Evolutionary conservation across 2,329 filamentous ascomycete species (phyloP).

Genomic region (Penicillium griseofulvum): DNA sequence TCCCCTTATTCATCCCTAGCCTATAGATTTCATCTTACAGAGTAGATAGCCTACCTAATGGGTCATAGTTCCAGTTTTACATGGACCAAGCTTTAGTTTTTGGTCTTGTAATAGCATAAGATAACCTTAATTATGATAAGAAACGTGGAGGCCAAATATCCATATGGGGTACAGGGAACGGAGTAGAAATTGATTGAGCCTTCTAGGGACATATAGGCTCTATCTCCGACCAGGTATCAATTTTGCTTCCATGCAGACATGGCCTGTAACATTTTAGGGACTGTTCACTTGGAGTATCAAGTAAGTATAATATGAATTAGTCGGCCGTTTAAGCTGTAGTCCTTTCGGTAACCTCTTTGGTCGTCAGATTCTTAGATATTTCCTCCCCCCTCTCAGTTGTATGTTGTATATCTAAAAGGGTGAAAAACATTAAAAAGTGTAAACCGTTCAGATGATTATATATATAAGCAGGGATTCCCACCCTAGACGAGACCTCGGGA

Average conservation of each 20-base stretch:
- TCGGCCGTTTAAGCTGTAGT: too few species aligned
- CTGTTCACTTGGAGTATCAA: not conserved
- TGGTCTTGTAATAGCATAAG: not conserved
- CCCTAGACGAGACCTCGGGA: not conserved
- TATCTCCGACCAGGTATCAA: not conserved
- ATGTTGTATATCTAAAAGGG: too few species aligned
- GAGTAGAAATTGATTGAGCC: too few species aligned
- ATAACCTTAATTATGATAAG: slow-evolving; percentile 5
- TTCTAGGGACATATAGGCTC: too few species aligned
- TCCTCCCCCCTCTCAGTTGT: too few species aligned
- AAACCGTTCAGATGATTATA: too few species aligned
- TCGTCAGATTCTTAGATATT: too few species aligned
- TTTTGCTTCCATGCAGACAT: not conserved
- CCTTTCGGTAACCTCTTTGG: too few species aligned
- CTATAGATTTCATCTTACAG: not conserved
- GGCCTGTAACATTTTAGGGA: not conserved
- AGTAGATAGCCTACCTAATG: not conserved
- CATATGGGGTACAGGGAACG: not conserved
- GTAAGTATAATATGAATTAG: too few species aligned
- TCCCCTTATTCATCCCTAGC: not conserved
- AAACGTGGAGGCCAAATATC: not conserved
- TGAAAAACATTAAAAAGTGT: too few species aligned
- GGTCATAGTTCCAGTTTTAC: not conserved
- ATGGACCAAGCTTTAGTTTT: not conserved
- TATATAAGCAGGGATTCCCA: not conserved